Percentiles rank a stretch among this genome's conserved stretches.
Evolutionary conservation across 169 alveolate genomes (phyloP).

Genomic region (Eimeria nieschulzi): DNA sequence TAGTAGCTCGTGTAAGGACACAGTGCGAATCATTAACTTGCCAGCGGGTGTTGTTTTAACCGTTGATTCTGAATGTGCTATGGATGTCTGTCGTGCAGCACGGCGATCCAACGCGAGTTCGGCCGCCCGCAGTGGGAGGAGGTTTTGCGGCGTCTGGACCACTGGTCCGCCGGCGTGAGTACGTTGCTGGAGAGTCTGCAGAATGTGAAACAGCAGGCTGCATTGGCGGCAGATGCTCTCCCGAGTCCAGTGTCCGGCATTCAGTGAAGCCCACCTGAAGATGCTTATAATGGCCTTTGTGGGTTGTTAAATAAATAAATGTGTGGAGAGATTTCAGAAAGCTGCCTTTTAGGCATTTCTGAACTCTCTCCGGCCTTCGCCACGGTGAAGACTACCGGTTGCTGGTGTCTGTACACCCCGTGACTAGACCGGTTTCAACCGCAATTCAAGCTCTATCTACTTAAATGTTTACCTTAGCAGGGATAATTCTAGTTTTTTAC

Average conservation of each 20-base stretch:
- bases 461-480: no score
- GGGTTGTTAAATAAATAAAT: no score
- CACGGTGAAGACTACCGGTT: no score
- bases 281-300: no score
- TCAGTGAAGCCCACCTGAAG: no score
- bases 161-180: slow-evolving; percentile 55
- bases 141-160: slow-evolving; percentile 16
- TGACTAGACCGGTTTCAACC: no score
- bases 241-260: background rate
- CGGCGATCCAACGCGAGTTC: slow-evolving; percentile 75
- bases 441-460: no score
- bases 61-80: background rate
- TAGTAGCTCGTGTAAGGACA: background rate
- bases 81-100: slow-evolving; percentile 8
- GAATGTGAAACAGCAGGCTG: slow-evolving; percentile 9
- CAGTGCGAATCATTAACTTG: background rate
- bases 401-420: no score
- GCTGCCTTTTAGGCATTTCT: no score
- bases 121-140: slow-evolving; percentile 68
- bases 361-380: no score
- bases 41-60: background rate
- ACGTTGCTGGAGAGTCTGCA: slow-evolving; percentile 28
- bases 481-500: no score
- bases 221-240: background rate
- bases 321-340: no score